Conservation (phyloP, 2,329 filamentous ascomycete species). For the Verticillium tricorpus region DNA sequence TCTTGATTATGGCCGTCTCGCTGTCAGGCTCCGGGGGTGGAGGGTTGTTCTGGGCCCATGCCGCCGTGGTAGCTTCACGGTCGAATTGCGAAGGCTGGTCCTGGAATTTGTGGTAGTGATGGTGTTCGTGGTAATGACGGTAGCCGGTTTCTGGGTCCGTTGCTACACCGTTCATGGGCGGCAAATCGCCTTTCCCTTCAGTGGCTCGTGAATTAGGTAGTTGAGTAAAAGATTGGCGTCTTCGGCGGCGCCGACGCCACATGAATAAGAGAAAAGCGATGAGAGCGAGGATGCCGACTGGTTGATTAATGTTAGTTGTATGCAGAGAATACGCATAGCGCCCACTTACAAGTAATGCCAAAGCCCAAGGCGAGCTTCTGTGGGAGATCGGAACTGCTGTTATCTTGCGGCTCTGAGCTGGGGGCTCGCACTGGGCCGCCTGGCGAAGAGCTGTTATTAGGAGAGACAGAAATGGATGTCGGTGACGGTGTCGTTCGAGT, state of each 20-base stretch:
- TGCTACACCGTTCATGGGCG: not conserved
- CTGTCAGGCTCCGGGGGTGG: not conserved
- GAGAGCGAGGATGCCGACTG: not conserved
- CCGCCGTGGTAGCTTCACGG: not conserved
- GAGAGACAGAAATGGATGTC: not conserved
- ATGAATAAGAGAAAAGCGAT: not conserved
- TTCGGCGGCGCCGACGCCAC: not conserved
- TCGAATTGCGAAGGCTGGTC: not conserved
- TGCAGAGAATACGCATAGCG: no score
- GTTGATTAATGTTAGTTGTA: not conserved
- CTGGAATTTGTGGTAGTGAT: not conserved
- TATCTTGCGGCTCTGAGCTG: not conserved
- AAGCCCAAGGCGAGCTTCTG: not conserved
- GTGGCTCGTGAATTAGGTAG: not conserved
- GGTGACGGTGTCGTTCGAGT: not conserved
- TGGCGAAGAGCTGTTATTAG: not conserved
- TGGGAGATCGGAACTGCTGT: not conserved
- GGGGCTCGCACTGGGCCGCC: not conserved
- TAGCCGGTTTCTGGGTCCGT: not conserved
- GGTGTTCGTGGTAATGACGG: not conserved
- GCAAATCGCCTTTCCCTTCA: not conserved
- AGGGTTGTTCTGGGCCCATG: not conserved
- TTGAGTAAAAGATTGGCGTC: not conserved
- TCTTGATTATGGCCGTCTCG: not conserved
- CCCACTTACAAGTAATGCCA: not conserved